Evolutionary conservation across 345 rosid genomes (phyloP).

Genomic region (Euphorbia pulcherrima): DNA sequence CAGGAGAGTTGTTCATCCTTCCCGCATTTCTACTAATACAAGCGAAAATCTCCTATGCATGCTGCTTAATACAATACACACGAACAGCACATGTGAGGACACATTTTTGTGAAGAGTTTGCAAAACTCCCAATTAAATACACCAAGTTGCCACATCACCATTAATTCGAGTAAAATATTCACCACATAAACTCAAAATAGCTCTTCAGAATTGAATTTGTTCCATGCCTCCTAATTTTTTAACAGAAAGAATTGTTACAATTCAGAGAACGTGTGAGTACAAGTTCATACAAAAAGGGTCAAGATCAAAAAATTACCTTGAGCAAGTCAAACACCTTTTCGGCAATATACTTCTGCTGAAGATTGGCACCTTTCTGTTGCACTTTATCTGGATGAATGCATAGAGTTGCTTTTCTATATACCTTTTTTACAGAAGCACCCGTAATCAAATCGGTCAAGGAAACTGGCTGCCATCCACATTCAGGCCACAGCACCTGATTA

Average conservation of each 20-base stretch:
- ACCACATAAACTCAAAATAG: constrained; percentile 43
- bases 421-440: constrained; percentile 73
- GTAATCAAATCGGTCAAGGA: constrained; percentile 88
- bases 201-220: constrained; percentile 88
- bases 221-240: constrained; percentile 71
- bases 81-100: constrained; percentile 3
- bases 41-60: background rate
- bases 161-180: constrained; percentile 12
- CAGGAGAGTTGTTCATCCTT: constrained; percentile 7
- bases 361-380: constrained; percentile 95
- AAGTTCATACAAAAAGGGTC: background rate
- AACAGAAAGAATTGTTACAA: background rate
- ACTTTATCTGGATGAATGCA: constrained; percentile 99
- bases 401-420: constrained; percentile 81
- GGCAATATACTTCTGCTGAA: constrained; percentile 89
- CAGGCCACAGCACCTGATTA: constrained; percentile 96
- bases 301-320: constrained; percentile 46
- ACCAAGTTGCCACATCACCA: constrained; percentile 8
- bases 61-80: background rate
- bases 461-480: constrained; percentile 96
- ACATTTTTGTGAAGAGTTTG: constrained; percentile 15
- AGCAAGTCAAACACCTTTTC: constrained; percentile 98
- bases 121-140: too few species aligned
- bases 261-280: constrained; percentile 2
- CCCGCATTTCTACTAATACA: constrained; percentile 11